Percentiles rank a stretch among this genome's conserved stretches.
Conservation (phyloP, 768 basidiomycete genomes). For the Artomyces pyxidatus region DNA sequence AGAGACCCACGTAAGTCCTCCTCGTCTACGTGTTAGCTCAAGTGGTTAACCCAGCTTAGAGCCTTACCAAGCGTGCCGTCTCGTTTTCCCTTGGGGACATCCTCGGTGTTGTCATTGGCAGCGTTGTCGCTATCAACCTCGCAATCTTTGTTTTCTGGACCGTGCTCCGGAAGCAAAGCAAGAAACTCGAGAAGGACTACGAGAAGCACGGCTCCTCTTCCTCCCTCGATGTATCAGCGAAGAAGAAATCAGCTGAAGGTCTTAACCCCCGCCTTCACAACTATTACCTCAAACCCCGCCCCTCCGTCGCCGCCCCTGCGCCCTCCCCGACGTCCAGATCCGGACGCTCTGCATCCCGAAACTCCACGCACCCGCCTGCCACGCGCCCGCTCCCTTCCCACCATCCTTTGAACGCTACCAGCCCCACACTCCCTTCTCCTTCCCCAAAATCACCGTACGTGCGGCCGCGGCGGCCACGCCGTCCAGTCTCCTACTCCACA, state of each 20-base stretch:
- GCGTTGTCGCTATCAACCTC: slow-evolving; percentile 11
- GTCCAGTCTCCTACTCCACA: slow-evolving; percentile 19
- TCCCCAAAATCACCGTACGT: background rate
- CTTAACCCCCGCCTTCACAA: background rate
- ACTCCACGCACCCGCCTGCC: background rate
- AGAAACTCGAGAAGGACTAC: slow-evolving; percentile 6
- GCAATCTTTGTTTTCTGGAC: slow-evolving; percentile 6
- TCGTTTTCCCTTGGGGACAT: slow-evolving; percentile 8
- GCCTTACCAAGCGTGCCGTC: slow-evolving; percentile 9
- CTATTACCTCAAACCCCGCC: background rate
- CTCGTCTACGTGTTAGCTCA: no score
- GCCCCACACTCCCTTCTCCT: slow-evolving; percentile 1
- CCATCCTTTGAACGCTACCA: background rate
- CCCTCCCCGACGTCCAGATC: no score
- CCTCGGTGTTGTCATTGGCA: slow-evolving; percentile 3
- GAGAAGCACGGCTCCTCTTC: slow-evolving; percentile 7
- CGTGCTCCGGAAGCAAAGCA: slow-evolving; percentile 1
- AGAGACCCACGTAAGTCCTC: no score
- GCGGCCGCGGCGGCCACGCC: slow-evolving; percentile 6
- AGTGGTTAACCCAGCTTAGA: no score
- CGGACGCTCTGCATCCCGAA: background rate
- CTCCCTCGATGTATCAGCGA: slow-evolving; percentile 2
- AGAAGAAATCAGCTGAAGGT: background rate
- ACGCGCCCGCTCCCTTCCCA: background rate
- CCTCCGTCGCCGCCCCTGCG: background rate